phyloP scores from a whole-genome alignment of 2,329 filamentous ascomycete genomes.

The Phyllosticta paracitricarpa region DNA sequence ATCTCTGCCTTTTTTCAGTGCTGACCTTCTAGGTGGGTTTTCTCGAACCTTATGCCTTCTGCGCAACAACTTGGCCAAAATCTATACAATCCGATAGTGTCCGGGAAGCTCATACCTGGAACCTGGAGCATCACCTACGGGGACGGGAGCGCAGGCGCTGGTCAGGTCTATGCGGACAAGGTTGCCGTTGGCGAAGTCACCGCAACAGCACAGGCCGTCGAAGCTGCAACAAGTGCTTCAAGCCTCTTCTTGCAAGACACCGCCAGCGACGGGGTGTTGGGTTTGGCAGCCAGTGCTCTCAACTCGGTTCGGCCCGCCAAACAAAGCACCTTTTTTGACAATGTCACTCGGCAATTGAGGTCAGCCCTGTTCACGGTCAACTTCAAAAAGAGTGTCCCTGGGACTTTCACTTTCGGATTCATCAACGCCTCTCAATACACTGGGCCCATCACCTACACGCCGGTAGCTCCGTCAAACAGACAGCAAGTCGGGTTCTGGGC shows the following conservation, averaged over 20 bases:
- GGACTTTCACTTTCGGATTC: conserved; percentile 49
- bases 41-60: conserved; percentile 49
- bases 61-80: conserved; percentile 44
- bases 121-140: conserved; percentile 55
- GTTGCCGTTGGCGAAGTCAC: conserved; percentile 52
- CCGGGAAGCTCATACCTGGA: conserved; percentile 38
- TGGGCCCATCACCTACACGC: conserved; percentile 46
- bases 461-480: conserved; percentile 35
- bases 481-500: conserved; percentile 52
- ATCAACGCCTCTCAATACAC: conserved; percentile 50
- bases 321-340: conserved; percentile 52
- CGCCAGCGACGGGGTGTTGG: conserved; percentile 50
- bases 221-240: conserved; percentile 52
- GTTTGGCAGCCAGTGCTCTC: conserved; percentile 50
- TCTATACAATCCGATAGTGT: conserved; percentile 45
- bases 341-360: conserved; percentile 34
- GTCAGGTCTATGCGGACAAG: conserved; percentile 56
- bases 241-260: conserved; percentile 40
- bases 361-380: conserved; percentile 49
- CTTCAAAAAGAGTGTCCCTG: conserved; percentile 41
- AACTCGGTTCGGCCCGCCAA: conserved; percentile 44
- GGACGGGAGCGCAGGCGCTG: conserved; percentile 53
- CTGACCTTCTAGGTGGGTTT: conserved; percentile 47
- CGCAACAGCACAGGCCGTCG: conserved; percentile 52
- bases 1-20: not conserved